phyloP scores from a whole-genome alignment of 495 filamentous ascomycete genomes.

The Xylaria longipes region DNA sequence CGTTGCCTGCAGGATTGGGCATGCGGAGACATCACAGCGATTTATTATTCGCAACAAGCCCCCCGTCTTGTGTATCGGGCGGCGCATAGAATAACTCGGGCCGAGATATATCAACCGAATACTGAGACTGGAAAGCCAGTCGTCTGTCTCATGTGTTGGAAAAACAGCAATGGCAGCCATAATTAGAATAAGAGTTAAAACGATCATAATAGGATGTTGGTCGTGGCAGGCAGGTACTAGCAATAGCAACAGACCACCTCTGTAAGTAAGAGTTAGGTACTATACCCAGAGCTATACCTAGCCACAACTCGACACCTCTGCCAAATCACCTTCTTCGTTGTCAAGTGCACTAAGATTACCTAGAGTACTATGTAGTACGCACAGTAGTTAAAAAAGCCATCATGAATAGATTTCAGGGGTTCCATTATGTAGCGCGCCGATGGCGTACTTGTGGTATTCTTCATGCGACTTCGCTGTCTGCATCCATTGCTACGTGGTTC shows the following conservation, averaged over 20 bases:
- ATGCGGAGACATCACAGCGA: conserved; percentile 10
- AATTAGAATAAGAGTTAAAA: background rate
- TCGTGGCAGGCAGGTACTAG: no score
- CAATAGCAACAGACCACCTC: no score
- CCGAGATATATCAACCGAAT: background rate
- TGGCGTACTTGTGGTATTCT: background rate
- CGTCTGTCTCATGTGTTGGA: background rate
- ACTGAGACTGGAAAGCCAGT: background rate
- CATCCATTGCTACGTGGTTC: background rate
- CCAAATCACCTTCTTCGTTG: conserved; percentile 2
- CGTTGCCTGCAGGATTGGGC: conserved; percentile 5
- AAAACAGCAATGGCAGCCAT: background rate
- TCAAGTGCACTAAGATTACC: background rate
- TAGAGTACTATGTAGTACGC: no score
- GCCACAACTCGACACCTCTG: background rate
- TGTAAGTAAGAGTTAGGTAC: no score
- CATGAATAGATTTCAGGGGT: background rate
- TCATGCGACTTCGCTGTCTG: background rate
- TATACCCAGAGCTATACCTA: background rate
- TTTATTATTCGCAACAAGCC: background rate
- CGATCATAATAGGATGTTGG: background rate
- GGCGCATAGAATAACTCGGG: background rate
- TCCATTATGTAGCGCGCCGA: background rate
- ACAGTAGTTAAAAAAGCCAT: background rate
- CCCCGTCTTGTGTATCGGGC: background rate